phyloP scores from a whole-genome alignment of 2,329 filamentous ascomycete genomes.

The Lomentospora prolificans region DNA sequence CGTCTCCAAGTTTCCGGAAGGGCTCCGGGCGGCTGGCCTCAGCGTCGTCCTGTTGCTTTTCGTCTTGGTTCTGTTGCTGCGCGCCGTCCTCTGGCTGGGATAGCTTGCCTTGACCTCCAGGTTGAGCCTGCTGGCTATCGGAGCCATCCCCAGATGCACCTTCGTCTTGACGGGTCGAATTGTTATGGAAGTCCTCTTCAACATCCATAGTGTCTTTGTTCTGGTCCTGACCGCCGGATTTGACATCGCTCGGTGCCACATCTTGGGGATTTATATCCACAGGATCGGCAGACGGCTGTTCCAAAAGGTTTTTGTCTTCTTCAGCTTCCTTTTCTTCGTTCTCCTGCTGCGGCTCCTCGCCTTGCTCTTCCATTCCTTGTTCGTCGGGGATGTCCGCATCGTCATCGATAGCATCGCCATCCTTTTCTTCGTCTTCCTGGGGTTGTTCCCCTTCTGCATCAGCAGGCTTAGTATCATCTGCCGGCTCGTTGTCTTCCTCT shows the following conservation, averaged over 20 bases:
- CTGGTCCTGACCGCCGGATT: conserved; percentile 41
- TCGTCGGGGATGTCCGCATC: conserved; percentile 16
- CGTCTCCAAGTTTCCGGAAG: conserved; percentile 91
- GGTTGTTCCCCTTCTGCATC: conserved; percentile 20
- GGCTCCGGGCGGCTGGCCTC: conserved; percentile 40
- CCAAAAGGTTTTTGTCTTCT: conserved; percentile 26
- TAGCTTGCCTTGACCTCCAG: conserved; percentile 51
- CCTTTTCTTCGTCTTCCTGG: conserved; percentile 9
- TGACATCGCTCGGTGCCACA: conserved; percentile 51
- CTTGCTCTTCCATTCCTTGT: conserved; percentile 23
- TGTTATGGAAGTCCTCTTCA: conserved; percentile 49
- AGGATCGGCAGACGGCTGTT: conserved; percentile 23
- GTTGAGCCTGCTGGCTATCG: conserved; percentile 52
- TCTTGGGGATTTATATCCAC: conserved; percentile 51
- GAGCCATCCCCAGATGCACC: conserved; percentile 56
- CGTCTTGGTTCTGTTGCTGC: conserved; percentile 32
- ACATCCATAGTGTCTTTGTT: conserved; percentile 40
- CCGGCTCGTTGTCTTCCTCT: conserved; percentile 32
- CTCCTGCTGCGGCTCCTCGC: conserved; percentile 35
- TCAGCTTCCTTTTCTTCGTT: conserved; percentile 44
- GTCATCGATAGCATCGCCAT: conserved; percentile 8
- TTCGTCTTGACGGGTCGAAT: conserved; percentile 54
- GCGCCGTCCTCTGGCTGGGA: conserved; percentile 36
- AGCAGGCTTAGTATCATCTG: conserved; percentile 32
- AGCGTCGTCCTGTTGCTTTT: conserved; percentile 31